A percentile compares a stretch with the other conserved stretches of the same genome.
phyloP scores from a whole-genome alignment of 2,329 filamentous ascomycete species.

The Aureobasidium namibiae region DNA sequence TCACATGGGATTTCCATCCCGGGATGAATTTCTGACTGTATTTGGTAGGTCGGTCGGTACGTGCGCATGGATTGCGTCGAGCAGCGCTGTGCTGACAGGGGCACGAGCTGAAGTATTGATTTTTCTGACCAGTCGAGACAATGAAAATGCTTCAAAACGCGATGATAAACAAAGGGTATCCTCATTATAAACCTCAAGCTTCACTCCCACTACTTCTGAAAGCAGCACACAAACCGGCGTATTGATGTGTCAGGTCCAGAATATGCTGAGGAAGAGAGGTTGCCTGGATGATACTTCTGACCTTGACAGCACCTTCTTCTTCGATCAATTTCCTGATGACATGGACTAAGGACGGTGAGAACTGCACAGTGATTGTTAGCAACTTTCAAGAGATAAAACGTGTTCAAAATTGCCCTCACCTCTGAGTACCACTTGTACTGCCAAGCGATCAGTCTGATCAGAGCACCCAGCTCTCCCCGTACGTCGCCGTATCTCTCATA shows the following conservation, averaged over 20 bases:
- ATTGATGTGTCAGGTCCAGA: conserved; percentile 90
- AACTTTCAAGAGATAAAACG: neutral
- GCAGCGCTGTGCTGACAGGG: neutral
- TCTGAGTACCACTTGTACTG: conserved; percentile 99
- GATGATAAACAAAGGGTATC: conserved; percentile 4
- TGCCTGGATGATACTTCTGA: conserved; percentile 92
- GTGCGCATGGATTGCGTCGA: neutral
- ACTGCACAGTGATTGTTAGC: conserved; percentile 39
- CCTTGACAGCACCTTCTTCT: conserved; percentile 94
- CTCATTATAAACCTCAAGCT: neutral
- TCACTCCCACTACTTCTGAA: conserved; percentile 93
- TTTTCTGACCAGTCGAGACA: neutral
- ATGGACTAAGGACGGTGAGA: conserved; percentile 83
- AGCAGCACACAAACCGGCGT: conserved; percentile 85
- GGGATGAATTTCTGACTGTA: neutral
- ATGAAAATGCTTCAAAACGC: neutral
- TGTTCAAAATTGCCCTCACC: conserved; percentile 35
- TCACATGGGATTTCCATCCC: neutral
- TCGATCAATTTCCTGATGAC: conserved; percentile 89
- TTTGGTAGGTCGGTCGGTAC: neutral
- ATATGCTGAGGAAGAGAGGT: conserved; percentile 90
- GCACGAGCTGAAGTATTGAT: neutral
- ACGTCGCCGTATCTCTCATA: conserved; percentile 74
- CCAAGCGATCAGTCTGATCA: conserved; percentile 91
- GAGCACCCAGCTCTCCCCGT: conserved; percentile 69